A percentile compares a stretch with the other conserved stretches of the same genome.
phyloP scores from a whole-genome alignment of 768 basidiomycete species.

The Lentinula edodes region DNA sequence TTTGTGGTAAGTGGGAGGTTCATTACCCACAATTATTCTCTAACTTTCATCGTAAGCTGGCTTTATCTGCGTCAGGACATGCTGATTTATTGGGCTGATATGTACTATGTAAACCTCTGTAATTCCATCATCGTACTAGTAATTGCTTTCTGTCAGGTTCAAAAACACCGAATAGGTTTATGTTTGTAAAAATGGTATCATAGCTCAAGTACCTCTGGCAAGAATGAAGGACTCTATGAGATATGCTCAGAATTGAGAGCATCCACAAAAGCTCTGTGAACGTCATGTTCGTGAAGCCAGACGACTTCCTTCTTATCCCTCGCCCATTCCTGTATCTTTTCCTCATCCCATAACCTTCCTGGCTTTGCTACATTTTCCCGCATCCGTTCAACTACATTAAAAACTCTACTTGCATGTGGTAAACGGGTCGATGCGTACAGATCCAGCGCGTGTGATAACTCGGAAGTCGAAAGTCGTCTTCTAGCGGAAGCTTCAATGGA shows the following conservation, averaged over 20 bases:
- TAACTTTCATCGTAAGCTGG: slow-evolving; percentile 52
- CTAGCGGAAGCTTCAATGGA: not conserved
- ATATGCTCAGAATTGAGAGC: not conserved
- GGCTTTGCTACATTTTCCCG: not conserved
- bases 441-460: not conserved
- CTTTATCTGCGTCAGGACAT: slow-evolving; percentile 93
- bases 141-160: not conserved
- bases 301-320: not conserved
- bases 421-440: slow-evolving; percentile 1
- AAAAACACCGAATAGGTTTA: not conserved
- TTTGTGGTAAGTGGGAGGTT: slow-evolving; percentile 63
- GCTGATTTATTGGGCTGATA: slow-evolving; percentile 76
- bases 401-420: not conserved
- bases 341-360: not conserved
- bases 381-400: not conserved
- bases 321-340: not conserved
- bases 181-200: too few relatives aligned
- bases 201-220: too few relatives aligned
- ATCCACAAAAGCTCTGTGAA: not conserved
- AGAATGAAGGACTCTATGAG: not conserved
- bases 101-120: not conserved
- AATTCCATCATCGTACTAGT: not conserved
- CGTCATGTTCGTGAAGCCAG: slow-evolving; percentile 2
- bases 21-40: not conserved
- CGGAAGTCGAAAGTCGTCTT: not conserved